phyloP scores from a whole-genome alignment of 1,284 basidiomycete species.

The Cryptococcus wingfieldii region DNA sequence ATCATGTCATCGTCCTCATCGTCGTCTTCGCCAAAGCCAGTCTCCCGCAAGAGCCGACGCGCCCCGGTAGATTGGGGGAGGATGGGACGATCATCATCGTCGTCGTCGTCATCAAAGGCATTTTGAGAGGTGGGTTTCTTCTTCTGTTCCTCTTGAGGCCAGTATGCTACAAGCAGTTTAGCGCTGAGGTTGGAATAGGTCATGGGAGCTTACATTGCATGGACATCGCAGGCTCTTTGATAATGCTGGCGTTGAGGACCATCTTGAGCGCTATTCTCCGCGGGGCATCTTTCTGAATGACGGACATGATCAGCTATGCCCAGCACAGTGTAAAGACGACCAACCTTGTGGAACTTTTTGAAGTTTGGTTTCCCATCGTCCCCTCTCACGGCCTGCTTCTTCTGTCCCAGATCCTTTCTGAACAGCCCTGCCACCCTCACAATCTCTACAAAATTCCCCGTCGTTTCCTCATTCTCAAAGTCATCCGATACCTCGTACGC shows the following conservation, averaged over 20 bases:
- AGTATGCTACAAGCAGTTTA: slow-evolving; percentile 32
- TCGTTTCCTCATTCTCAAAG: slow-evolving; percentile 63
- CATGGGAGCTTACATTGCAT: slow-evolving; percentile 26
- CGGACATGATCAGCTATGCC: neutral
- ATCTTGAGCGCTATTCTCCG: slow-evolving; percentile 34
- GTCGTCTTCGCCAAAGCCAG: neutral
- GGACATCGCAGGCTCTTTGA: slow-evolving; percentile 40
- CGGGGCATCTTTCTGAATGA: slow-evolving; percentile 36
- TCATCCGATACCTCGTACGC: slow-evolving; percentile 57
- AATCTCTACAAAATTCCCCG: slow-evolving; percentile 82
- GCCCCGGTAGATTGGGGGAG: neutral
- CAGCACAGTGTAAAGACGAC: slow-evolving; percentile 15
- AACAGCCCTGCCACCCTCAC: slow-evolving; percentile 49
- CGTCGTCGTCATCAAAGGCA: slow-evolving; percentile 23
- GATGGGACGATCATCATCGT: slow-evolving; percentile 4
- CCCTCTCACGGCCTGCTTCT: slow-evolving; percentile 20
- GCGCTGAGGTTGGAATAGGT: neutral
- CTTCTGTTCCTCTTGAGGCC: slow-evolving; percentile 25
- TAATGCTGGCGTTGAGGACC: slow-evolving; percentile 27
- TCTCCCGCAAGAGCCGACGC: no score
- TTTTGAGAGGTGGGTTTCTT: slow-evolving; percentile 19
- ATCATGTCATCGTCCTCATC: neutral
- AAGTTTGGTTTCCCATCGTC: slow-evolving; percentile 65
- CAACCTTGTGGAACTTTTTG: slow-evolving; percentile 80
- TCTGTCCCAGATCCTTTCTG: slow-evolving; percentile 50